Evolutionary conservation across 257 asterid species (phyloP).

Genomic region (Linderniella brevidens): DNA sequence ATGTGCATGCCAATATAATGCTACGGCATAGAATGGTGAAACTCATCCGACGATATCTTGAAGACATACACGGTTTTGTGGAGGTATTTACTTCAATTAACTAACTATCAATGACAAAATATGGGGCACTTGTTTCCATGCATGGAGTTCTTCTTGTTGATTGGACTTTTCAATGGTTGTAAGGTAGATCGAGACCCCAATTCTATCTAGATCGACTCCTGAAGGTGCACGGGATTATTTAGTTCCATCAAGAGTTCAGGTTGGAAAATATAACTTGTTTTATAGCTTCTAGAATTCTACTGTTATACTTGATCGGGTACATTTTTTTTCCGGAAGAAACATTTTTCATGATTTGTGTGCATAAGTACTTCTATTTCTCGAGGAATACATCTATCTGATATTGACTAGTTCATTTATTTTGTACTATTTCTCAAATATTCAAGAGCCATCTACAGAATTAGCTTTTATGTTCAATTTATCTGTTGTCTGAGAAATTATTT

Average conservation of each 20-base stretch:
- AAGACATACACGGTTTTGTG: slow-evolving; percentile 72
- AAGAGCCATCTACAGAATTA: too few species aligned
- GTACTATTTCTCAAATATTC: too few species aligned
- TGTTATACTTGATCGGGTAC: too few species aligned
- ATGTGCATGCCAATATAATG: slow-evolving; percentile 61
- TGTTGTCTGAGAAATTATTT: slow-evolving; percentile 1
- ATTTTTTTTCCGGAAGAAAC: too few species aligned
- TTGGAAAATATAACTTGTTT: slow-evolving; percentile 5
- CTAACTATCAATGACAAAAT: neutral
- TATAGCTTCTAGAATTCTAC: too few species aligned
- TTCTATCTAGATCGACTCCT: slow-evolving; percentile 95
- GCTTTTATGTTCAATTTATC: neutral
- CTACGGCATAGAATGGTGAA: slow-evolving; percentile 85
- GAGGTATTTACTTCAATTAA: slow-evolving; percentile 46
- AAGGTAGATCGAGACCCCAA: slow-evolving; percentile 99
- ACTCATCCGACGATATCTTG: slow-evolving; percentile 78
- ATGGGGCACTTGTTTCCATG: neutral
- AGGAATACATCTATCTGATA: too few species aligned
- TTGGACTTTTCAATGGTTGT: slow-evolving; percentile 55
- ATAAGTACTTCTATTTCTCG: too few species aligned
- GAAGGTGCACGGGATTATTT: slow-evolving; percentile 99
- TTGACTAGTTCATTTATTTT: too few species aligned
- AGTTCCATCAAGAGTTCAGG: slow-evolving; percentile 99
- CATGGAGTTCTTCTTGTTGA: slow-evolving; percentile 28
- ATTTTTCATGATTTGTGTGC: too few species aligned